A percentile compares a stretch with the other conserved stretches of the same genome.
Conservation (phyloP, 2,329 filamentous ascomycete genomes). For the Neopestalotiopsis rosae region DNA sequence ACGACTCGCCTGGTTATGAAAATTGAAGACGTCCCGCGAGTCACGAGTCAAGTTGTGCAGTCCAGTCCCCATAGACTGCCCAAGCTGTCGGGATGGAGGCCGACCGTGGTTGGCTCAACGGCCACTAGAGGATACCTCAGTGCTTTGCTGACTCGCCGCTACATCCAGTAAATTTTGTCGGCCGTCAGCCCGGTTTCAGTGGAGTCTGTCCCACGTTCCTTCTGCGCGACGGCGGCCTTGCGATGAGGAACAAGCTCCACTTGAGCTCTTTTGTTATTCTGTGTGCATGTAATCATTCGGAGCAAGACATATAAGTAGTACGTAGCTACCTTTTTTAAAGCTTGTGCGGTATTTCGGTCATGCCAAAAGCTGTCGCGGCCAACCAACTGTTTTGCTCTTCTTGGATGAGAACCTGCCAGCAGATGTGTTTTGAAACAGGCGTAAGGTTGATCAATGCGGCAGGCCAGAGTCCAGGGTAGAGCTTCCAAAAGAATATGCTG, state of each 20-base stretch:
- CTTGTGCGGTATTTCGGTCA: too few species aligned
- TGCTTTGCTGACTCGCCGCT: neutral
- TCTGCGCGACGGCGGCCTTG: neutral
- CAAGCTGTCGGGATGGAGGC: neutral
- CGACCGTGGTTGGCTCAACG: neutral
- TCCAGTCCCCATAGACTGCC: neutral
- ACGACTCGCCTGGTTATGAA: neutral
- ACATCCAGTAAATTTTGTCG: neutral
- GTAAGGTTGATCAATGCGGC: neutral
- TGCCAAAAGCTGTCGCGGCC: too few species aligned
- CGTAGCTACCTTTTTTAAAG: neutral
- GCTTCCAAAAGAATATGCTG: neutral
- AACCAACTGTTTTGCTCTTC: too few species aligned
- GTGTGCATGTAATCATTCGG: too few species aligned
- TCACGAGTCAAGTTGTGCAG: neutral
- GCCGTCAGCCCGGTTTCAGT: neutral
- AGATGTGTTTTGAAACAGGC: neutral
- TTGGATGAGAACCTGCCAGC: too few species aligned
- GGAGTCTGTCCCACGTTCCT: neutral
- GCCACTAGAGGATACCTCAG: neutral
- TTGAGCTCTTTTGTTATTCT: neutral
- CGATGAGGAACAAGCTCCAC: neutral
- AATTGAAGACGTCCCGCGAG: neutral
- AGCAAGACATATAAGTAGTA: neutral
- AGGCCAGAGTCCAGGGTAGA: neutral